A percentile compares a stretch with the other conserved stretches of the same genome.
Evolutionary conservation across 2,329 filamentous ascomycete genomes (phyloP).

Genomic region (Incumbomyces delicatus): DNA sequence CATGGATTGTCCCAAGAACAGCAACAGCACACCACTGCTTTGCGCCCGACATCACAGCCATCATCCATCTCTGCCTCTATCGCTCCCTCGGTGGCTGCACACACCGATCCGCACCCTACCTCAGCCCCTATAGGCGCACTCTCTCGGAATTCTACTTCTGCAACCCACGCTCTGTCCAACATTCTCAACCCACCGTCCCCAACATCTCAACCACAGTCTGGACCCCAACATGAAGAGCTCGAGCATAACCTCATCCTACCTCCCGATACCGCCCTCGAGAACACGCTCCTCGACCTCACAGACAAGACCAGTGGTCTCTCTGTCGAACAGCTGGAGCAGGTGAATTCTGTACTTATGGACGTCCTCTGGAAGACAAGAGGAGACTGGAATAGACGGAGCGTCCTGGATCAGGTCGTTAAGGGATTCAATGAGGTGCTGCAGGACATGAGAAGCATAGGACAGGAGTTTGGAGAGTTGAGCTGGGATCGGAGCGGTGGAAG

Average conservation of each 20-base stretch:
- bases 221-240: not conserved
- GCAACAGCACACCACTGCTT: not conserved
- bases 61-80: constrained; percentile 11
- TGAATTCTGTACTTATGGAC: constrained; percentile 84
- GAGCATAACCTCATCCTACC: constrained; percentile 33
- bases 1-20: not conserved
- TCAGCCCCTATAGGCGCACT: not conserved
- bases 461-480: constrained; percentile 14
- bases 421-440: constrained; percentile 62
- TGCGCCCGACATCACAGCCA: not conserved
- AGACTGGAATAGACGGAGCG: constrained; percentile 74
- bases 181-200: constrained; percentile 16
- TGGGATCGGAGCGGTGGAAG: constrained; percentile 10
- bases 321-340: constrained; percentile 90
- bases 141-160: not conserved
- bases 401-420: constrained; percentile 52
- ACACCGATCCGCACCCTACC: not conserved
- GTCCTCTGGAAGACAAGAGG: constrained; percentile 69
- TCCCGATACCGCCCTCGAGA: constrained; percentile 43
- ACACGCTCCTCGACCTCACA: constrained; percentile 55
- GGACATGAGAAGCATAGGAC: constrained; percentile 34
- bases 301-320: constrained; percentile 64
- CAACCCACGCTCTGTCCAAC: constrained; percentile 12
- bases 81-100: not conserved
- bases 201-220: constrained; percentile 7